Evolutionary conservation across 1,284 basidiomycete species (phyloP).

Genomic region (Coniophora puteana): DNA sequence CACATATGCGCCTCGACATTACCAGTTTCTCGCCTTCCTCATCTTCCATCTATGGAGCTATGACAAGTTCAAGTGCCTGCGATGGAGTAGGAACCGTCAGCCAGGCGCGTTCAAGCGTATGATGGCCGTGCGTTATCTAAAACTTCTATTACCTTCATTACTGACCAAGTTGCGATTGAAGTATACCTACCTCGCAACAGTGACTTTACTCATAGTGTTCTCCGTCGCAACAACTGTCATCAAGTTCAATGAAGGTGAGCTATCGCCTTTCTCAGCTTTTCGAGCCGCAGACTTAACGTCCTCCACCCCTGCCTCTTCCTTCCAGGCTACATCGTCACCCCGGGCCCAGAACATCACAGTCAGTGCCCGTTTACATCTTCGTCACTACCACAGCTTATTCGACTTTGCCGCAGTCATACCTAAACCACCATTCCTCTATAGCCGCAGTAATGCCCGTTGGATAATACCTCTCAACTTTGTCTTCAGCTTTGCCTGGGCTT

Average conservation of each 20-base stretch:
- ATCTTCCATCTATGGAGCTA: conserved; percentile 70
- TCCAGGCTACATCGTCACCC: conserved; percentile 38
- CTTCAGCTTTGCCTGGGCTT: conserved; percentile 64
- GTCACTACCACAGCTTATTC: conserved; percentile 4
- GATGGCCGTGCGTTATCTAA: conserved; percentile 61
- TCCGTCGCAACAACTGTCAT: conserved; percentile 53
- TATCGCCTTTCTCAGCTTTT: background rate
- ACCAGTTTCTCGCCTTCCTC: conserved; percentile 62
- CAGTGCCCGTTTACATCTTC: background rate
- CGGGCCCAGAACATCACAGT: conserved; percentile 39
- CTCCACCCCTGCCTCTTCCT: conserved; percentile 4
- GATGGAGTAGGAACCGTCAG: conserved; percentile 63
- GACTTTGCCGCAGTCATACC: conserved; percentile 44
- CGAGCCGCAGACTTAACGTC: too few relatives aligned
- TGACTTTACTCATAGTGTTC: conserved; percentile 62
- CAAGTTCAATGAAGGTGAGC: conserved; percentile 67
- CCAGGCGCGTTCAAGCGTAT: conserved; percentile 76
- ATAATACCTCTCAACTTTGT: conserved; percentile 64
- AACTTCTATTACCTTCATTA: conserved; percentile 5
- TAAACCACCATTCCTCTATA: conserved; percentile 48
- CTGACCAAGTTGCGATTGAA: conserved; percentile 24
- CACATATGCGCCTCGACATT: too few relatives aligned
- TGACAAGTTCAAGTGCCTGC: conserved; percentile 67
- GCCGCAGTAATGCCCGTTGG: conserved; percentile 41
- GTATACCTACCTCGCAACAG: conserved; percentile 70